phyloP scores from a whole-genome alignment of 2,329 filamentous ascomycete species.

The Colletotrichum trifolii region DNA sequence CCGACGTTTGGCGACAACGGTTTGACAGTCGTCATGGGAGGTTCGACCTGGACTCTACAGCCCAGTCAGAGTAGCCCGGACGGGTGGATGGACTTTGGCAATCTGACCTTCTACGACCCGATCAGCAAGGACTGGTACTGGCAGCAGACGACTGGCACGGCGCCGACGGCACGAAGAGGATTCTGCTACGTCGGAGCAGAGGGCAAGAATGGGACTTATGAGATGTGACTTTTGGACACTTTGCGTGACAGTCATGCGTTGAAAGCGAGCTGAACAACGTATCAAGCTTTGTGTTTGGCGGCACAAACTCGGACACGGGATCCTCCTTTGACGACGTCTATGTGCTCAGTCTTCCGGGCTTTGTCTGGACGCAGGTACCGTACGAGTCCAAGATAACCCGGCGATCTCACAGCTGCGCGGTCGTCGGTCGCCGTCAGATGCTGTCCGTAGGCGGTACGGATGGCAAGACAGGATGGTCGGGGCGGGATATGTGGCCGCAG shows the following conservation, averaged over 20 bases:
- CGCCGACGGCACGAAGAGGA: slow-evolving; percentile 15
- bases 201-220: slow-evolving; percentile 32
- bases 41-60: neutral
- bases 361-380: slow-evolving; percentile 33
- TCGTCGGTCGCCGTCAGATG: slow-evolving; percentile 34
- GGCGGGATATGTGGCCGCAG: slow-evolving; percentile 22
- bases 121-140: slow-evolving; percentile 24
- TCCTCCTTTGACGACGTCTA: slow-evolving; percentile 26
- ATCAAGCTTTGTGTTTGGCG: slow-evolving; percentile 36
- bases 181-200: slow-evolving; percentile 26
- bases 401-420: slow-evolving; percentile 18
- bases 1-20: slow-evolving; percentile 31
- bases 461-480: slow-evolving; percentile 5
- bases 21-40: slow-evolving; percentile 28
- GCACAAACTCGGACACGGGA: slow-evolving; percentile 6
- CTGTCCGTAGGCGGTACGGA: slow-evolving; percentile 23
- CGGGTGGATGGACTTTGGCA: slow-evolving; percentile 30
- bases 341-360: slow-evolving; percentile 35
- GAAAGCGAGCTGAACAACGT: neutral
- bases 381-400: slow-evolving; percentile 9
- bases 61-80: neutral
- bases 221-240: slow-evolving; percentile 25
- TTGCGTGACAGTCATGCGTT: too few relatives aligned
- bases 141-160: slow-evolving; percentile 30
- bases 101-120: slow-evolving; percentile 36